Base-by-base conservation (phyloP, 352 stramenopile genomes). In the Globisporangium lucens region DNA sequence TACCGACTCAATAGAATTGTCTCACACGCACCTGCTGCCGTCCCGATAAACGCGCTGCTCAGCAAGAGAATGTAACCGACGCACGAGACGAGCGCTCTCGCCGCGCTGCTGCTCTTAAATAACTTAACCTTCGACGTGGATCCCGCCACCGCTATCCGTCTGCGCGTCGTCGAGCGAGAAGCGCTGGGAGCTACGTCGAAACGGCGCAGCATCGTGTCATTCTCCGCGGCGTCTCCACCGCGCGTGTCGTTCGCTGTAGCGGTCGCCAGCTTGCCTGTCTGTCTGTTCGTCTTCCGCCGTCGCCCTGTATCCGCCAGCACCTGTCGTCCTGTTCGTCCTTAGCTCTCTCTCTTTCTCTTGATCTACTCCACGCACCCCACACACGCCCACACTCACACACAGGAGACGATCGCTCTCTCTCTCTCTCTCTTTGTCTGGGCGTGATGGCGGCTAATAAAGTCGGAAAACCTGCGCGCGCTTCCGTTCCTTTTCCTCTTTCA, bases 151-250 rank as follows among this genome's bases (percentile, higher is more conserved):
- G n/a, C 17, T 29, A 46, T 33, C 29, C 33, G 43, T 27, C 38
- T 35, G 4, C 10, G 24, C 29, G 36, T 53, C 36, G 35, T 52
- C 9, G 27, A 46, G 59, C n/a, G 36, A 55, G 27, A 8, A 10
- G 43, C 7, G 17, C 15, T 24, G 17, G 15, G 9, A 15, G 17
- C 43, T 57, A 65, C 4, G 22, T 29, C 4, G 10, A 33, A 33
- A 33, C 53, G 13, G 24, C 30, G 63, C 9, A 4, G 43, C 67
- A 33, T 72, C 62, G 65, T 69, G 13, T 33, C 67, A 69, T 72
- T 62, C 67, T 72, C 55, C 62, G 67, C 63, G 17, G 43, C 49
- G 38, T 49, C 62, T 63, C 63, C 63, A 49, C 29, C 52, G 30
- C 49, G 30, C 24, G 33, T n/a, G 46, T 24, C n/a, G 30, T 49